Evolutionary conservation across 306 rosid genomes (phyloP).

Genomic region (Vigna angularis): DNA sequence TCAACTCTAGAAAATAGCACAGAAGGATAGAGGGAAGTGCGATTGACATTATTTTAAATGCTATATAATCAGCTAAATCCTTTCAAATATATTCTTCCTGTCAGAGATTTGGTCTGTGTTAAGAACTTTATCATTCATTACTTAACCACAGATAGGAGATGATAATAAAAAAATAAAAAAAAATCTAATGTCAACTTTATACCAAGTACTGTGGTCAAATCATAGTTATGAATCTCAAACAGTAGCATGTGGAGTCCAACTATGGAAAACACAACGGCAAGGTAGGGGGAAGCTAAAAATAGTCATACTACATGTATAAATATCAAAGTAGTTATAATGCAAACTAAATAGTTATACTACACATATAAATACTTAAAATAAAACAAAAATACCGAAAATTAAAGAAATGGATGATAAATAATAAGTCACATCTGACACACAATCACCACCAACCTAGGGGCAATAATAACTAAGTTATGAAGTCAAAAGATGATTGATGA

Average conservation of each 20-base stretch:
- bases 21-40: not conserved
- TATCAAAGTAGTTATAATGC: not conserved
- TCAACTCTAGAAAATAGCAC: not conserved
- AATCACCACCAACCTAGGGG: not conserved
- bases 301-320: not conserved
- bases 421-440: not conserved
- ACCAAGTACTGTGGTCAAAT: too few relatives aligned
- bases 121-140: too few relatives aligned
- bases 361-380: not conserved
- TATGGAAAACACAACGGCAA: too few relatives aligned
- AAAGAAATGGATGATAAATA: not conserved
- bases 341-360: not conserved
- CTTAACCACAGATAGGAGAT: too few relatives aligned
- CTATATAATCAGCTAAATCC: not conserved
- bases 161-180: too few relatives aligned
- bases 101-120: too few relatives aligned
- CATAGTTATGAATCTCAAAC: too few relatives aligned
- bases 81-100: not conserved
- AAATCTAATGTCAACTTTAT: too few relatives aligned
- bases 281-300: not conserved
- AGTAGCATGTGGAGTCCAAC: too few relatives aligned
- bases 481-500: not conserved
- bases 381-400: not conserved
- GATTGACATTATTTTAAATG: not conserved
- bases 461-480: not conserved